phyloP scores from a whole-genome alignment of 2,329 filamentous ascomycete genomes.

The Mycosphaerella arachidis region DNA sequence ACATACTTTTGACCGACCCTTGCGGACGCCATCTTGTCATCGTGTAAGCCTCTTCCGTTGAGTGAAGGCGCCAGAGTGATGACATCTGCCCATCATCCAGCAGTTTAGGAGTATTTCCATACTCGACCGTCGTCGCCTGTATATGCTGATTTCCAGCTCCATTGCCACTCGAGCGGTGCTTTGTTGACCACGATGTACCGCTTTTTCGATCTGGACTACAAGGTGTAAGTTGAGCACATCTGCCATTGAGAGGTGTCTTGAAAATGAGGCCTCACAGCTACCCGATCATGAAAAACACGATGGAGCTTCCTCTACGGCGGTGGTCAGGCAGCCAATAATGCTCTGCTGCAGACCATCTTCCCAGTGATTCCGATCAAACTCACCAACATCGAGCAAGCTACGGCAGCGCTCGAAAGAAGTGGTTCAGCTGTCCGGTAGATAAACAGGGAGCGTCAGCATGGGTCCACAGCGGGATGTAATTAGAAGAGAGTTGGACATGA shows the following conservation, averaged over 20 bases:
- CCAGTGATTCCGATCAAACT: constrained; percentile 26
- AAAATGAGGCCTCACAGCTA: constrained; percentile 20
- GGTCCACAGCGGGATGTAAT: too few relatives aligned
- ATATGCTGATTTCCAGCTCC: too few relatives aligned
- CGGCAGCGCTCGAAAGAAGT: constrained; percentile 22
- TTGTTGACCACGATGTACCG: constrained; percentile 41
- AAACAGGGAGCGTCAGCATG: too few relatives aligned
- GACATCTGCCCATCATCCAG: too few relatives aligned
- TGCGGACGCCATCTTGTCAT: neutral
- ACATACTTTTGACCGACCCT: neutral
- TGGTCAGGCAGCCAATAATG: neutral
- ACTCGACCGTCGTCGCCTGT: too few relatives aligned
- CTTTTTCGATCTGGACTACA: constrained; percentile 42
- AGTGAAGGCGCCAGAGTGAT: too few relatives aligned
- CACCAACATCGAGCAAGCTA: constrained; percentile 29
- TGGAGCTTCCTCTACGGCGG: constrained; percentile 15
- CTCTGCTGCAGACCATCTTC: constrained; percentile 14
- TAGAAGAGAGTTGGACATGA: too few relatives aligned
- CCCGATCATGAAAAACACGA: constrained; percentile 29
- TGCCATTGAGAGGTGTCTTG: neutral
- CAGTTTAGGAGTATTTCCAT: too few relatives aligned
- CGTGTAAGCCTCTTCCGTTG: neutral
- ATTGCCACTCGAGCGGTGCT: constrained; percentile 44
- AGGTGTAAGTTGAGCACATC: constrained; percentile 33
- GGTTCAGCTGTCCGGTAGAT: constrained; percentile 16